Evolutionary conservation across 768 basidiomycete species (phyloP).

Genomic region (Rhizopogon vinicolor): DNA sequence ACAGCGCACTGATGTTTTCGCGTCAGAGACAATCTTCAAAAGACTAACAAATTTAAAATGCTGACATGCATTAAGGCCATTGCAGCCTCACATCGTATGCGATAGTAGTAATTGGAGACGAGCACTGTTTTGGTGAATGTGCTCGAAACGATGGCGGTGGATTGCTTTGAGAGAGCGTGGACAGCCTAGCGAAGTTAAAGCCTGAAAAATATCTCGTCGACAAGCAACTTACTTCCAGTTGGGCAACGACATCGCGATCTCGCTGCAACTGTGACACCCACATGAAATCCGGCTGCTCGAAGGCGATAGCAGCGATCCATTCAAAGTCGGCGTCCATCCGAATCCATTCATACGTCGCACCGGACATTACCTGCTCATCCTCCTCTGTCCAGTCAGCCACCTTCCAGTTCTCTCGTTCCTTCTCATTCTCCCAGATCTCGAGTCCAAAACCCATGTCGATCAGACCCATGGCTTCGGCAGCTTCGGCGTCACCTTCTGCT

Average conservation of each 20-base stretch:
- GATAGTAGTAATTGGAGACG: constrained; percentile 93
- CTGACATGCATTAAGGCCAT: constrained; percentile 76
- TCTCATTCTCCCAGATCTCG: constrained; percentile 94
- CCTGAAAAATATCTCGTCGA: not conserved
- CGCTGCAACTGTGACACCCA: constrained; percentile 96
- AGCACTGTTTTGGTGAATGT: constrained; percentile 91
- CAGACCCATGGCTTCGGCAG: constrained; percentile 90
- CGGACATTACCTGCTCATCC: constrained; percentile 89
- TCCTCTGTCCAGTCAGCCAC: constrained; percentile 98
- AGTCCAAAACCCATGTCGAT: constrained; percentile 92
- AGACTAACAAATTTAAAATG: constrained; percentile 10
- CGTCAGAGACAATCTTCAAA: constrained; percentile 8
- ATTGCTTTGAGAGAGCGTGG: constrained; percentile 74
- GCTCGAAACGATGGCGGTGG: constrained; percentile 83
- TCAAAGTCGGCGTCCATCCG: constrained; percentile 98
- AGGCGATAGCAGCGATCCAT: constrained; percentile 92
- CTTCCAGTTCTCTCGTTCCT: constrained; percentile 90
- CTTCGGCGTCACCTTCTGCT: constrained; percentile 87
- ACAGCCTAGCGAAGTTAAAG: constrained; percentile 66
- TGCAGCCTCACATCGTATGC: constrained; percentile 94
- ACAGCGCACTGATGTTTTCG: constrained; percentile 66
- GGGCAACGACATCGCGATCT: constrained; percentile 95
- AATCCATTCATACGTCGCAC: constrained; percentile 99
- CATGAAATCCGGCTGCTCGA: constrained; percentile 97
- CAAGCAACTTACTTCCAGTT: constrained; percentile 72